phyloP scores from a whole-genome alignment of 2,329 filamentous ascomycete genomes.

The Fusarium mexicanum region DNA sequence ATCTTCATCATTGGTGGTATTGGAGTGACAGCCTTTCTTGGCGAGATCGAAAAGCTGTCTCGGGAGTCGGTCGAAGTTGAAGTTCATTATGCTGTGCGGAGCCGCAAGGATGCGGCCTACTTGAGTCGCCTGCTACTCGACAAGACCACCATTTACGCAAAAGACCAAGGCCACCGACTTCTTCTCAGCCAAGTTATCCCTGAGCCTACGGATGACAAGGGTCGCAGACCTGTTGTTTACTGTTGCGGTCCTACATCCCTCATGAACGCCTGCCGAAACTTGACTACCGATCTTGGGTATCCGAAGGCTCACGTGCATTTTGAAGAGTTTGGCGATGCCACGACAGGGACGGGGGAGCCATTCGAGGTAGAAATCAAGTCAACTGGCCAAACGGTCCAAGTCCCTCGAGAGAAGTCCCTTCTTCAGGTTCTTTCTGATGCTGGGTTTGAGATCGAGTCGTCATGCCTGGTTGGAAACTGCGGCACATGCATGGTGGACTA shows the following conservation, averaged over 20 bases:
- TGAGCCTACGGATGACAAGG: neutral
- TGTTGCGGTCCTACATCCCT: slow-evolving; percentile 13
- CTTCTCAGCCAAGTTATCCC: neutral
- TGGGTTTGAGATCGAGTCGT: slow-evolving; percentile 25
- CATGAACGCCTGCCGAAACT: neutral
- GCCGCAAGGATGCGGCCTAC: slow-evolving; percentile 5
- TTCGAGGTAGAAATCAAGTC: slow-evolving; percentile 18
- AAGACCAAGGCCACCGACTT: slow-evolving; percentile 6
- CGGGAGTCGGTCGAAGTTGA: neutral
- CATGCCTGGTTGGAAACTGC: slow-evolving; percentile 25
- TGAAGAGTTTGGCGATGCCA: slow-evolving; percentile 23
- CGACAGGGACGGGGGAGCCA: slow-evolving; percentile 19
- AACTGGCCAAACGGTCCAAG: neutral
- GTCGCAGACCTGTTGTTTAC: neutral
- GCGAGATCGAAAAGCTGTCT: neutral
- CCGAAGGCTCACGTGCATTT: neutral
- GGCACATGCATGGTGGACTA: slow-evolving; percentile 28
- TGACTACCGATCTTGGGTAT: neutral
- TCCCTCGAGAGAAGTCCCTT: slow-evolving; percentile 13
- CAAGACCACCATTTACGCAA: slow-evolving; percentile 8
- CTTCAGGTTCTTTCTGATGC: slow-evolving; percentile 22
- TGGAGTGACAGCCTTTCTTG: slow-evolving; percentile 14
- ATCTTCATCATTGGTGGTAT: slow-evolving; percentile 25
- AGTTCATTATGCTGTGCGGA: slow-evolving; percentile 21
- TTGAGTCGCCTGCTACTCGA: neutral